These are phyloP conservation scores for Dothidotthia symphoricarpi DNA, from an alignment of 2,329 filamentous ascomycete species.

Conservation along the genomic window DNA sequence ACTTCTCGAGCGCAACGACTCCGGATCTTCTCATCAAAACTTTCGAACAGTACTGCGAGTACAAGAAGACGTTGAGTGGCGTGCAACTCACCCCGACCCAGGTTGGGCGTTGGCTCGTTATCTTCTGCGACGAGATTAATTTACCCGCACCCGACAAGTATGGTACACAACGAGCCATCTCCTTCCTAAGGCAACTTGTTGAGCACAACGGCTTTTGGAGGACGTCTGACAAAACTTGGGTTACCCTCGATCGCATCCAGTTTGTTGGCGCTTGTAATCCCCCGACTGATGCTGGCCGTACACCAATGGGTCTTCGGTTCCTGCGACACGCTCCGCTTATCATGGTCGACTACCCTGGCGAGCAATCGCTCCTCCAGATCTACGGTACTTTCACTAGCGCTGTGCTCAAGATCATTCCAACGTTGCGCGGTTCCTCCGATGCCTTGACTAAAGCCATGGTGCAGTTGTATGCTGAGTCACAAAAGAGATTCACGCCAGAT, in stretches of 20 bases:
- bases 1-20: conserved; percentile 98
- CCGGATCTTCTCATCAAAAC: conserved; percentile 98
- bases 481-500: conserved; percentile 89
- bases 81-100: conserved; percentile 94
- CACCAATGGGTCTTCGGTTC: conserved; percentile 88
- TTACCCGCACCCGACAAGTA: conserved; percentile 97
- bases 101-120: conserved; percentile 94
- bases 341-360: conserved; percentile 99
- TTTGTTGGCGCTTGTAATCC: conserved; percentile 99
- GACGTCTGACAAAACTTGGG: conserved; percentile 96
- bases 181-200: conserved; percentile 93
- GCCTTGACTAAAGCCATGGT: conserved; percentile 97
- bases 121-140: conserved; percentile 99
- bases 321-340: conserved; percentile 95
- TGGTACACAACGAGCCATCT: conserved; percentile 94
- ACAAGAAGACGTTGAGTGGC: conserved; percentile 96
- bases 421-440: conserved; percentile 91
- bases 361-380: conserved; percentile 91
- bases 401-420: conserved; percentile 92
- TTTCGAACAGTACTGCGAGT: conserved; percentile 99
- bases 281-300: conserved; percentile 94
- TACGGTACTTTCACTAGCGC: conserved; percentile 98
- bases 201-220: conserved; percentile 99
- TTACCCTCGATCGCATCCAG: conserved; percentile 94
- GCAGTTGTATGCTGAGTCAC: conserved; percentile 90